phyloP scores from a whole-genome alignment of 345 rosid genomes.

The Anacardium occidentale region DNA sequence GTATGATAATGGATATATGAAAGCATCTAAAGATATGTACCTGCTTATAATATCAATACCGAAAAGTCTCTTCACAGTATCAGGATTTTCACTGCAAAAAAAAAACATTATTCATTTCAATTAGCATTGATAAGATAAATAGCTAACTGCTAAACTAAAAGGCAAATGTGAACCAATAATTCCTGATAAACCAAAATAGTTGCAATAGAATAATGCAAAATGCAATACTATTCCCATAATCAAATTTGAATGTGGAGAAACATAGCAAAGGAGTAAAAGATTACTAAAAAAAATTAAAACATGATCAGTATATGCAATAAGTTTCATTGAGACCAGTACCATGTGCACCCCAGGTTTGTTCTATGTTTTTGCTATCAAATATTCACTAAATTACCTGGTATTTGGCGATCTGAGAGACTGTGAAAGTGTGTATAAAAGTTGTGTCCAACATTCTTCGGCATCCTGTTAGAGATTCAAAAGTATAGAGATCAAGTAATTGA shows the following conservation, averaged over 20 bases:
- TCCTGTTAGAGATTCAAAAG: slow-evolving; percentile 50
- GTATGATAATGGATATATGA: not conserved
- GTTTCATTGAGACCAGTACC: not conserved
- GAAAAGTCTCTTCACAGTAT: slow-evolving; percentile 72
- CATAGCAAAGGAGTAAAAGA: not conserved
- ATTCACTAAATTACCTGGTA: slow-evolving; percentile 42
- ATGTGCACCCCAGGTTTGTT: not conserved
- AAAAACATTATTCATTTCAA: slow-evolving; percentile 2
- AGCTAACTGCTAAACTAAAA: not conserved
- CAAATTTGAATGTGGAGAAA: not conserved
- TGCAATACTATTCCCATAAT: not conserved
- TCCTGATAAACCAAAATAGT: not conserved
- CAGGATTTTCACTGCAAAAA: slow-evolving; percentile 60
- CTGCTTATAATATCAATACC: slow-evolving; percentile 88
- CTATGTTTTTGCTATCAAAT: slow-evolving; percentile 1
- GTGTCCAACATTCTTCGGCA: slow-evolving; percentile 99
- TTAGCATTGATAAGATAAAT: not conserved
- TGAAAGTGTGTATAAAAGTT: slow-evolving; percentile 85
- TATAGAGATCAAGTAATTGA: slow-evolving; percentile 16
- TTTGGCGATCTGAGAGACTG: slow-evolving; percentile 71
- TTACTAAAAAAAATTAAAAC: not conserved
- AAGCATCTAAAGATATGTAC: slow-evolving; percentile 32
- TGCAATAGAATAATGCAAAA: slow-evolving; percentile 1
- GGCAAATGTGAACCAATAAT: not conserved
- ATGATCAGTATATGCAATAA: not conserved